These are phyloP conservation scores for Mytilinidion resinicola DNA, from an alignment of 495 filamentous ascomycete genomes.

Conservation along the genomic window DNA sequence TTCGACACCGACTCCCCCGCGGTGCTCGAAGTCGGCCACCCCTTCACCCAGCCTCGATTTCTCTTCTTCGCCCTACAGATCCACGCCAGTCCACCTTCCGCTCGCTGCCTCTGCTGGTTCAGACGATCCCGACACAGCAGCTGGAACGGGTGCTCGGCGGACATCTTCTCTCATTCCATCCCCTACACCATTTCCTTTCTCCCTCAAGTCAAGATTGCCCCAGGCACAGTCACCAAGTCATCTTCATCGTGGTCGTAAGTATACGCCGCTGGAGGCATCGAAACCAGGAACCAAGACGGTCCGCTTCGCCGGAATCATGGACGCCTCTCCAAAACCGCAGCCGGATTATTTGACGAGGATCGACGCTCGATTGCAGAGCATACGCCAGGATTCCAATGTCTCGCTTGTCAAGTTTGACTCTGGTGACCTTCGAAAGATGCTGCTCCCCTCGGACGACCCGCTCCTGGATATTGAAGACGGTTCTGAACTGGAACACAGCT, in stretches of 20 bases:
- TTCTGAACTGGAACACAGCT: constrained; percentile 27
- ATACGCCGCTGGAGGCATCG: constrained; percentile 26
- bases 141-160: constrained; percentile 35
- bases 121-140: constrained; percentile 14
- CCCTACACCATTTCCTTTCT: constrained; percentile 43
- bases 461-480: constrained; percentile 9
- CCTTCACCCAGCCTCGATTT: constrained; percentile 6
- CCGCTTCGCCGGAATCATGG: too few species aligned
- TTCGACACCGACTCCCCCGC: constrained; percentile 7
- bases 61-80: constrained; percentile 39
- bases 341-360: background rate
- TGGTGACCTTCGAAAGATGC: constrained; percentile 33
- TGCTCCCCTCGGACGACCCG: constrained; percentile 40
- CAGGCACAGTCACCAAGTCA: constrained; percentile 24
- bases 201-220: constrained; percentile 7
- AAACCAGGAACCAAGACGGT: too few species aligned
- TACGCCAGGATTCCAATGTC: constrained; percentile 13
- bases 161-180: constrained; percentile 51
- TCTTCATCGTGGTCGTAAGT: constrained; percentile 61
- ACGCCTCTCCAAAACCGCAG: too few species aligned
- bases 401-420: constrained; percentile 28
- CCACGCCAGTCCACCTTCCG: constrained; percentile 34
- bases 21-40: background rate
- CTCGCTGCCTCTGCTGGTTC: constrained; percentile 13
- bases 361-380: constrained; percentile 13